Percentiles rank a stretch among this genome's conserved stretches.
Conservation (phyloP, 352 stramenopile genomes). For the Phytophthora palmivora region DNA sequence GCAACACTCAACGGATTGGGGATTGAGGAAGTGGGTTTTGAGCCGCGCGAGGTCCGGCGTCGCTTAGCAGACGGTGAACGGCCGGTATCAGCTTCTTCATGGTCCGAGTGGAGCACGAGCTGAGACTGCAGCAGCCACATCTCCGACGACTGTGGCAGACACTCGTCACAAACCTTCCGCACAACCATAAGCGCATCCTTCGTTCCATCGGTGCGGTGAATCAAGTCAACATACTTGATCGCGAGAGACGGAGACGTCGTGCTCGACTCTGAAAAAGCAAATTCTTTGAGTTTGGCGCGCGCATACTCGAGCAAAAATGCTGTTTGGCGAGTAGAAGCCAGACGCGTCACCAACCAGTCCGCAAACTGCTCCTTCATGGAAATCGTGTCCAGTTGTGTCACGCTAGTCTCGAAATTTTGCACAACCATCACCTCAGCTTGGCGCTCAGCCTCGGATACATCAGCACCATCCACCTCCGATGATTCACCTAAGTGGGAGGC, state of each 20-base stretch:
- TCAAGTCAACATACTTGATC: conserved; percentile 73
- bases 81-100: conserved; percentile 18
- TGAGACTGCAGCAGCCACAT: conserved; percentile 82
- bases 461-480: conserved; percentile 23
- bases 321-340: conserved; percentile 51
- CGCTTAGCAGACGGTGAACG: conserved; percentile 52
- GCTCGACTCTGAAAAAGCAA: conserved; percentile 36
- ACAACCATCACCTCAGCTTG: conserved; percentile 58
- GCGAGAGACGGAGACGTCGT: conserved; percentile 40
- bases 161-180: conserved; percentile 50
- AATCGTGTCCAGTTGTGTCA: conserved; percentile 47
- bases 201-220: conserved; percentile 71
- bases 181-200: conserved; percentile 49
- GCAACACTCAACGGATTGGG: conserved; percentile 45
- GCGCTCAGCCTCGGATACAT: conserved; percentile 42
- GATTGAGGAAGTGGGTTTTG: conserved; percentile 8
- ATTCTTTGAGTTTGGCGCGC: conserved; percentile 59
- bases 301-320: conserved; percentile 64
- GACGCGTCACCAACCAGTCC: conserved; percentile 66
- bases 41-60: conserved; percentile 50
- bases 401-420: conserved; percentile 66
- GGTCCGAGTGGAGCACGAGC: conserved; percentile 63
- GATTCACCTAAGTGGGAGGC: conserved; percentile 11
- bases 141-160: conserved; percentile 40
- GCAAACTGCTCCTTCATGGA: conserved; percentile 72